Percentiles rank a stretch among this genome's conserved stretches.
These are phyloP conservation scores for Pinus tabuliformis DNA, from an alignment of 75 land plant species.

Conservation along the genomic window DNA sequence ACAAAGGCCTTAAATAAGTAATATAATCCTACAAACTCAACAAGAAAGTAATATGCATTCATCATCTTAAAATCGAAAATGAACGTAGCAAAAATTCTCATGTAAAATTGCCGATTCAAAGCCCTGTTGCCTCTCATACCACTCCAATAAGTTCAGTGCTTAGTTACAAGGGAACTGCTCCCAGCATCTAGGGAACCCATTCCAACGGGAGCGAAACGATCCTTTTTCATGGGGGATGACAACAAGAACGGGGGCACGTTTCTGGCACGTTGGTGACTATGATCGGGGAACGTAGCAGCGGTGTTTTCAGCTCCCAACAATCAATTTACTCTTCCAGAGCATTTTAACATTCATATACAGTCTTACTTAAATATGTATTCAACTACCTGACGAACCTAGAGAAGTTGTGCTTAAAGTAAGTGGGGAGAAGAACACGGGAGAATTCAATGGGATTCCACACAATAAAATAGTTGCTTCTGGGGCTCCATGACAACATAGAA, in stretches of 20 bases:
- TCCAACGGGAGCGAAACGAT: no score
- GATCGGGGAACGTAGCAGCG: no score
- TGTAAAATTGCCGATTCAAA: background rate
- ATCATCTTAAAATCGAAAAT: background rate
- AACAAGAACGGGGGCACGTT: no score
- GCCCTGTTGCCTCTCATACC: no score
- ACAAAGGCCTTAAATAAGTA: background rate
- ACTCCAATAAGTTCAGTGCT: no score
- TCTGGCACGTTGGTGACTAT: no score
- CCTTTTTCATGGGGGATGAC: no score
- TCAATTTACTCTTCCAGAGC: no score
- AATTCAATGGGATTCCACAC: constrained; percentile 22
- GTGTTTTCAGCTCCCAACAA: no score
- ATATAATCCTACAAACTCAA: background rate
- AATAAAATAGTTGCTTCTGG: constrained; percentile 9
- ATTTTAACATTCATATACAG: no score
- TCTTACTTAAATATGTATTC: constrained; percentile 20
- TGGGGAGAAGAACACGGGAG: constrained; percentile 10
- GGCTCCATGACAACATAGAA: constrained; percentile 19
- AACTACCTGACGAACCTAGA: constrained; percentile 30
- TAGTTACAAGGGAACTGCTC: no score
- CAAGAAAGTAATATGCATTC: background rate
- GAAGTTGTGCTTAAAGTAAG: constrained; percentile 26
- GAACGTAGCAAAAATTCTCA: background rate
- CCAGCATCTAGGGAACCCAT: no score